These are phyloP conservation scores for Coniochaeta hoffmannii DNA, from an alignment of 2,329 filamentous ascomycete genomes.

Conservation along the genomic window DNA sequence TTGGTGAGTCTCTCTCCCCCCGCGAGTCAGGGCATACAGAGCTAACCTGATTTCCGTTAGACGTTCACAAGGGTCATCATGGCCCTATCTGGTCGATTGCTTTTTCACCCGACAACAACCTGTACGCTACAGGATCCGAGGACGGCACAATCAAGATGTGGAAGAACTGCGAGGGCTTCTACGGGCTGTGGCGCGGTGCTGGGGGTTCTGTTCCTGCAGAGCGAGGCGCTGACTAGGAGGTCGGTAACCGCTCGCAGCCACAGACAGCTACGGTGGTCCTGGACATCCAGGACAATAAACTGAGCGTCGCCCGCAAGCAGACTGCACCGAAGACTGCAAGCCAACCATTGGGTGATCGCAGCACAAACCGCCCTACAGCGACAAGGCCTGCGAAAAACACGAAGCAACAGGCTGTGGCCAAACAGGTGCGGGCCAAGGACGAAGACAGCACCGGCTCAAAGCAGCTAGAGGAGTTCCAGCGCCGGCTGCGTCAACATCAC, in stretches of 20 bases:
- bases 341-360: not conserved
- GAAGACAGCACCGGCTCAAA: not conserved
- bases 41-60: slow-evolving; percentile 29
- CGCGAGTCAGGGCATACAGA: not conserved
- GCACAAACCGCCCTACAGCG: not conserved
- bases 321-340: not conserved
- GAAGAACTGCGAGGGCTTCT: slow-evolving; percentile 62
- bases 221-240: slow-evolving; percentile 29
- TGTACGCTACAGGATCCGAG: slow-evolving; percentile 94
- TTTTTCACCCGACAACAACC: slow-evolving; percentile 90
- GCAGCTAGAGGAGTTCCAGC: not conserved
- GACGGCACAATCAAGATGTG: slow-evolving; percentile 95
- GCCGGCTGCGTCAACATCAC: not conserved
- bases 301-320: not conserved
- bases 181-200: slow-evolving; percentile 54
- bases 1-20: slow-evolving; percentile 44
- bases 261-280: slow-evolving; percentile 4
- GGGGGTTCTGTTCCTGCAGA: slow-evolving; percentile 31
- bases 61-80: slow-evolving; percentile 94
- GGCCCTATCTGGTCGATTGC: slow-evolving; percentile 94
- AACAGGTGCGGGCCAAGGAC: not conserved
- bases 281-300: slow-evolving; percentile 4
- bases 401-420: not conserved
- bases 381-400: not conserved
- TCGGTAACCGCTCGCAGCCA: slow-evolving; percentile 8